Evolutionary conservation across 208 protist genomes (phyloP).

Genomic region (Trichomonas gallinae): DNA sequence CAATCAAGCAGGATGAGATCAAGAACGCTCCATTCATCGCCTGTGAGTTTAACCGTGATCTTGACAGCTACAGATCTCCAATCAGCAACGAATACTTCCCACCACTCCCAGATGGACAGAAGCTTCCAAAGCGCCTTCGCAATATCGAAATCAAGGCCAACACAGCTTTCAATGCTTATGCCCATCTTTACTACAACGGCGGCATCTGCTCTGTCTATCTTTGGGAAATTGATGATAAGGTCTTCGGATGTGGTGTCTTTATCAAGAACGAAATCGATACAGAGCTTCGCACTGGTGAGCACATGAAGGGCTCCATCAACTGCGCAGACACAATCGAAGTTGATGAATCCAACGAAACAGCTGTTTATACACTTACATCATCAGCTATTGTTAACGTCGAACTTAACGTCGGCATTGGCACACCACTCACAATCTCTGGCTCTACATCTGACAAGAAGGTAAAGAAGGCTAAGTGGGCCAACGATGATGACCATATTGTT

Average conservation of each 20-base stretch:
- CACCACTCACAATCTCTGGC: background rate
- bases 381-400: background rate
- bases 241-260: background rate
- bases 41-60: background rate
- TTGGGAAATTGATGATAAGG: background rate
- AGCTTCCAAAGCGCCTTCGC: background rate
- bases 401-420: background rate
- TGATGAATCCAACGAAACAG: background rate
- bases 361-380: background rate
- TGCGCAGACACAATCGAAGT: background rate
- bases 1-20: background rate
- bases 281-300: background rate
- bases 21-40: background rate
- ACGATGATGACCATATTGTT: background rate
- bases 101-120: background rate
- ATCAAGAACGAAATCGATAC: background rate
- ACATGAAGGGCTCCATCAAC: background rate
- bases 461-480: background rate
- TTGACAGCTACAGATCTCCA: background rate
- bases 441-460: background rate
- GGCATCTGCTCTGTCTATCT: constrained; percentile 7
- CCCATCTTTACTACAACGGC: background rate
- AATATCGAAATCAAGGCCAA: constrained; percentile 1
- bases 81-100: background rate
- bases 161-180: background rate